A percentile compares a stretch with the other conserved stretches of the same genome.
Conservation (phyloP, 805 yeast genomes). For the Lipomyces spencermartinsiae region DNA sequence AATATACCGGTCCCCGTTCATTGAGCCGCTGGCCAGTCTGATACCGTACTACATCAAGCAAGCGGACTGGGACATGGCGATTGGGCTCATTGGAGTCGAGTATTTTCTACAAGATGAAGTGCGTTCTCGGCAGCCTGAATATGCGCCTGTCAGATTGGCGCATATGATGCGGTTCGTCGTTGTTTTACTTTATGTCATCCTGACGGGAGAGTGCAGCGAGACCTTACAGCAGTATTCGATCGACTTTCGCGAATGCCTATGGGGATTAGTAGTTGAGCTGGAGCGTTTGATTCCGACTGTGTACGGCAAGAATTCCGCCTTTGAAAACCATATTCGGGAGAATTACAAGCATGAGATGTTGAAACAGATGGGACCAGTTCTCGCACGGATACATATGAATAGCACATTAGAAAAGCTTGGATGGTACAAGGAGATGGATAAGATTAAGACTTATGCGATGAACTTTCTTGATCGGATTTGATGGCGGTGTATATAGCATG, state of each 20-base stretch:
- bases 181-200: slow-evolving; percentile 8
- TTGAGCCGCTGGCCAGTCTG: background rate
- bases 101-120: slow-evolving; percentile 19
- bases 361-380: slow-evolving; percentile 8
- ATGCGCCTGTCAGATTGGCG: slow-evolving; percentile 15
- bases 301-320: slow-evolving; percentile 9
- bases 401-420: slow-evolving; percentile 7
- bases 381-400: slow-evolving; percentile 8
- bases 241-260: slow-evolving; percentile 18
- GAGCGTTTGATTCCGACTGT: slow-evolving; percentile 9
- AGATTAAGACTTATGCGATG: background rate
- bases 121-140: background rate
- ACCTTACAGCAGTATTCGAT: background rate
- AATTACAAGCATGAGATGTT: background rate
- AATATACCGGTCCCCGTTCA: slow-evolving; percentile 19
- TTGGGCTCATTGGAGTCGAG: slow-evolving; percentile 13
- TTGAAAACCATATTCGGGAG: background rate
- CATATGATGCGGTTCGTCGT: slow-evolving; percentile 20
- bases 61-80: slow-evolving; percentile 11
- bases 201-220: background rate
- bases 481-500: background rate
- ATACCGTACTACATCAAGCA: slow-evolving; percentile 7
- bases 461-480: background rate
- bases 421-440: slow-evolving; percentile 20
- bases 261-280: slow-evolving; percentile 15